Base-by-base conservation (phyloP, 2,329 filamentous ascomycete genomes). In the Colletotrichum incanum region DNA sequence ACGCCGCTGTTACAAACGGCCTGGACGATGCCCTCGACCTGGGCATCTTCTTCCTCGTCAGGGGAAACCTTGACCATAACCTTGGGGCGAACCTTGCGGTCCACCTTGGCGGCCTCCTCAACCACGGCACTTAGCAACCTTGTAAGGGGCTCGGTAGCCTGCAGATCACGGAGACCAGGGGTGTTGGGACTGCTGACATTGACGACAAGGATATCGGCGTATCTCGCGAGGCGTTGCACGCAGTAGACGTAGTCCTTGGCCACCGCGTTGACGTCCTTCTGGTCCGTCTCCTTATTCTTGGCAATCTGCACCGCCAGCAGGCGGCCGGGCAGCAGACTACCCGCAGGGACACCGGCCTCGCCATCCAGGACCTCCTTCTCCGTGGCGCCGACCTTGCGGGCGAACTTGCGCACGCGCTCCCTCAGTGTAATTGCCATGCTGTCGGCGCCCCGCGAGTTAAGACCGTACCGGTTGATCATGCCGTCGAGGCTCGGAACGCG, bases 61-160 rank as follows among this genome's bases (percentile, higher is more conserved):
- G 96, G 96, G 71, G 94, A 97, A 26, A 99, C 96, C 86, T 99
- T 99, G 78, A 99, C 96, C 94, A 99, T 98, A 70, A 99, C 94
- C 69, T 87, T 91, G 0, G 94, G 94, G 78, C 92, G 93, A 0
- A 87, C 90, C 80, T 90, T 93, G 75, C 95, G 88, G 37, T 93
- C 87, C 16, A 93, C 88, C 74, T 86, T 86, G 76, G 89, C 85
- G 0, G 95, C 95, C 67, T 96, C 93, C 20, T 90, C 86, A 1
- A 98, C 96, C 0, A 98, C 96, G 0, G 94, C 93, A 12, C 87
- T 89, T 50, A 99, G 85, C 58, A 99, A 92, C 52, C 90, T 86
- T 2, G 94, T 96, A 68, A 99, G 84, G 1, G 95, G 96, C 75
- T 93, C 94, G 0, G 92, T 90, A 2, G 93, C 93, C 83, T 99